These are phyloP conservation scores for Warburgia ugandensis DNA, from an alignment of 164 flowering plant genomes.

Conservation along the genomic window DNA sequence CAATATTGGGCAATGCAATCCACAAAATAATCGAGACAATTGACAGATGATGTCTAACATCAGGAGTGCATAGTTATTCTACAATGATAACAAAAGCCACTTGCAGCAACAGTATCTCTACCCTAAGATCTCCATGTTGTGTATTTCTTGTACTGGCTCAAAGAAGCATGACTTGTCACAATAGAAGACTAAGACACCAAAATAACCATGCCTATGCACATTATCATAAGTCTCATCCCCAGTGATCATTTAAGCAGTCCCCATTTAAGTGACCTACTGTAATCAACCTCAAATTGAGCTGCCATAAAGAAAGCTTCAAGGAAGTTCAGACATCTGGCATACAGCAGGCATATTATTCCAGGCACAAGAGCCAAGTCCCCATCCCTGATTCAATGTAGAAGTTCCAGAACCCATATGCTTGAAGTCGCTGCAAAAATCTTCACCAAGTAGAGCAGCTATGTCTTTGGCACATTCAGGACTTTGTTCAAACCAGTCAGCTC, in stretches of 20 bases:
- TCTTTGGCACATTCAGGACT: slow-evolving; percentile 12
- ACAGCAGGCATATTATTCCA: slow-evolving; percentile 63
- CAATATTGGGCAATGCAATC: not conserved
- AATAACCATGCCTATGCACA: too few relatives aligned
- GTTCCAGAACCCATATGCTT: slow-evolving; percentile 29
- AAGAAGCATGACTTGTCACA: not conserved
- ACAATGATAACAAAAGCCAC: slow-evolving; percentile 4
- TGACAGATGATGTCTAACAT: slow-evolving; percentile 2
- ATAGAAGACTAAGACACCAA: not conserved
- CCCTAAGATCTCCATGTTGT: not conserved
- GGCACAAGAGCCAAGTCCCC: slow-evolving; percentile 24
- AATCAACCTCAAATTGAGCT: too few relatives aligned
- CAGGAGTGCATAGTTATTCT: slow-evolving; percentile 3
- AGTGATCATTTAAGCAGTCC: too few relatives aligned
- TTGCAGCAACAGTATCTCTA: not conserved
- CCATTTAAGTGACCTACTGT: too few relatives aligned
- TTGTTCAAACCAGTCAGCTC: slow-evolving; percentile 43
- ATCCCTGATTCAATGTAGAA: slow-evolving; percentile 28
- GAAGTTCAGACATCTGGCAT: slow-evolving; percentile 42
- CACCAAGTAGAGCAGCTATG: slow-evolving; percentile 37
- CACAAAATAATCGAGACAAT: slow-evolving; percentile 5
- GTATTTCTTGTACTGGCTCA: not conserved
- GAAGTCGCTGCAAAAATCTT: slow-evolving; percentile 38
- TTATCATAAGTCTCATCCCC: slow-evolving; percentile 8
- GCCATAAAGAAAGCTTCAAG: slow-evolving; percentile 13